Base-by-base conservation (phyloP, 306 rosid genomes). In the Begonia loranthoides region DNA sequence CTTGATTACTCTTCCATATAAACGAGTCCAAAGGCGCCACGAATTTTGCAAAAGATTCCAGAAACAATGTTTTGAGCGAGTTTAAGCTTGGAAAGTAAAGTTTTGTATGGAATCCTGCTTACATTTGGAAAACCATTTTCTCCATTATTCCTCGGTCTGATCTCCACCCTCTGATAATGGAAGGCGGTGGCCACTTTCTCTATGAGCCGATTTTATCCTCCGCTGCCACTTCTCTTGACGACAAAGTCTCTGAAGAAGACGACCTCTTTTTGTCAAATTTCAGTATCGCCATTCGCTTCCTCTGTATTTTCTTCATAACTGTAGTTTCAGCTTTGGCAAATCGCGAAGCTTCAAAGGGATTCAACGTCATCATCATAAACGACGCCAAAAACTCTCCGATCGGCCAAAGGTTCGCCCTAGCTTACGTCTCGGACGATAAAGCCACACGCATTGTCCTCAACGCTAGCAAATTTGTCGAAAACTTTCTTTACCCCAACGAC, bases 311-410 rank as follows among this genome's bases (percentile, higher is more conserved):
- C 49, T 38, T 60, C 3, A 17, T 79, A 5, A 75, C 71, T 39
- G 0, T 60, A 1, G 57, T 79, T 53, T 67, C 86, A n/a, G 1
- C 81, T 1, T 87, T 84, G 85, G 86, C 83, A 17, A 74, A 73
- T 56, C 71, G 62, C 14, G 83, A 78, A 51, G 84, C 81, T 8
- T 81, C 94, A 38, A 83, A 81, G 52, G 70, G 73, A 49, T 87
- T 87, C 17, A 52, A 65, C 11, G 19, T 83, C 16, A 59, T 64
- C 36, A 46, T 79, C 44, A 12, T 74, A 50, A 87, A 87, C 69
- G 72, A 71, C 54, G 49, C 62, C 15, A 48, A 41, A 17, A 62
- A 64, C 40, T 72, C 80, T 41, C 59, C 50, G 0, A 70, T 78
- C 0, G 71, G 78, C 12, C 58, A 45, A 6, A 74, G 69, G 55